A percentile compares a stretch with the other conserved stretches of the same genome.
phyloP scores from a whole-genome alignment of 2,329 filamentous ascomycete species.

The Diaporthe caulivora region DNA sequence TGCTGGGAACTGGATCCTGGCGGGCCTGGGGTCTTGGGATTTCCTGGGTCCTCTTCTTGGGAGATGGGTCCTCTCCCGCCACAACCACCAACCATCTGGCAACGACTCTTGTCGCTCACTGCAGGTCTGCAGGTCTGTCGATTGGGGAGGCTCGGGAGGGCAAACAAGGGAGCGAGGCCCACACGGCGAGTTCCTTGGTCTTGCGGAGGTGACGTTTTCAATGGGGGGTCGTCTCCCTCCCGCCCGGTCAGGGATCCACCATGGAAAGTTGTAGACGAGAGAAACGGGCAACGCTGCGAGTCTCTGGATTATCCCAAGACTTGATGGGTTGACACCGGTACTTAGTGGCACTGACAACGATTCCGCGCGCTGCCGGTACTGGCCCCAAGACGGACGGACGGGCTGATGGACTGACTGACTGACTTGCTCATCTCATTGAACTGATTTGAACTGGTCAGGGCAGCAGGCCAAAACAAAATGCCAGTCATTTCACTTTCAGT shows the following conservation, averaged over 20 bases:
- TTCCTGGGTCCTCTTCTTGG: conserved; percentile 7
- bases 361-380: neutral
- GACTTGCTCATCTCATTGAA: neutral
- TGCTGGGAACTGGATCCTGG: conserved; percentile 5
- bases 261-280: conserved; percentile 12
- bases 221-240: conserved; percentile 4
- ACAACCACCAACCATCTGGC: neutral
- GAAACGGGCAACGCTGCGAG: neutral
- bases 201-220: conserved; percentile 30
- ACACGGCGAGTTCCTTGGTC: conserved; percentile 22
- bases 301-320: conserved; percentile 5
- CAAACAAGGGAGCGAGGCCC: neutral
- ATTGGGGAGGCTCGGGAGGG: neutral
- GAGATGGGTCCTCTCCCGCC: conserved; percentile 4
- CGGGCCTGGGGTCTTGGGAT: neutral
- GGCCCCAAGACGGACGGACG: neutral
- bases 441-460: neutral
- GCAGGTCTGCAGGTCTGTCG: conserved; percentile 12
- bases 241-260: conserved; percentile 18
- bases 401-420: neutral
- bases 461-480: conserved; percentile 16
- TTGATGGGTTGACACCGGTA: no score
- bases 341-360: neutral
- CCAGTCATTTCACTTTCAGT: conserved; percentile 18
- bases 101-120: neutral